phyloP scores from a whole-genome alignment of 768 basidiomycete genomes.

The Podaxis pistillaris region DNA sequence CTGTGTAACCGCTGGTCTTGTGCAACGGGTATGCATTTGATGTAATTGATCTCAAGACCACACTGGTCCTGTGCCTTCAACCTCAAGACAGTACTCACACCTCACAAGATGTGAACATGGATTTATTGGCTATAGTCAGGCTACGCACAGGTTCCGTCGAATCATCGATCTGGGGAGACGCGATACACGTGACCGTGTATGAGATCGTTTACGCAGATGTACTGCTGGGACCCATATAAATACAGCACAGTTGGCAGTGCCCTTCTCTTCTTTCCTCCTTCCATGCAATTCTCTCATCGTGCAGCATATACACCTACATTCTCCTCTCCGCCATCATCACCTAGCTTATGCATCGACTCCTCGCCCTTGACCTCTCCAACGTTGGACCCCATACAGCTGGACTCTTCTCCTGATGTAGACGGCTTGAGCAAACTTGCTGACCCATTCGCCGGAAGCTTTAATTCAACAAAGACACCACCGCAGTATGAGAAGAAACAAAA shows the following conservation, averaged over 20 bases:
- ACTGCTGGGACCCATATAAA: slow-evolving; percentile 2
- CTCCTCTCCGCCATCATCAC: slow-evolving; percentile 35
- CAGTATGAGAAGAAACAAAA: slow-evolving; percentile 13
- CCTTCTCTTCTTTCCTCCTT: slow-evolving; percentile 14
- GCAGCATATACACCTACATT: slow-evolving; percentile 21
- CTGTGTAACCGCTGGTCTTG: not conserved
- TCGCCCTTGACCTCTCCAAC: slow-evolving; percentile 54
- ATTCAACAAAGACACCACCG: slow-evolving; percentile 32
- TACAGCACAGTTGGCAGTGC: slow-evolving; percentile 3
- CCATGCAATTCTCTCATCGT: slow-evolving; percentile 20
- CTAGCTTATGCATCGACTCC: slow-evolving; percentile 30
- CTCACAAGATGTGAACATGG: too few relatives aligned
- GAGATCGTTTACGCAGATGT: not conserved
- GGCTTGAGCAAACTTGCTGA: slow-evolving; percentile 24
- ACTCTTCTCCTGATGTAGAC: slow-evolving; percentile 22
- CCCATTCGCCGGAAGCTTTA: slow-evolving; percentile 61
- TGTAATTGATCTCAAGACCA: not conserved
- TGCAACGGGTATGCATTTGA: not conserved
- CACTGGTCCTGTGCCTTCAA: not conserved
- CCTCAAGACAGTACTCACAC: too few relatives aligned
- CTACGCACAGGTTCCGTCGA: not conserved
- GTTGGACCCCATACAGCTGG: slow-evolving; percentile 25
- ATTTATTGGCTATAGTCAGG: not conserved
- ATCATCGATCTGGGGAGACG: not conserved
- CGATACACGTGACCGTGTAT: slow-evolving; percentile 19